Evolutionary conservation across 2,329 filamentous ascomycete genomes (phyloP).

Genomic region (Exserohilum rostratum): DNA sequence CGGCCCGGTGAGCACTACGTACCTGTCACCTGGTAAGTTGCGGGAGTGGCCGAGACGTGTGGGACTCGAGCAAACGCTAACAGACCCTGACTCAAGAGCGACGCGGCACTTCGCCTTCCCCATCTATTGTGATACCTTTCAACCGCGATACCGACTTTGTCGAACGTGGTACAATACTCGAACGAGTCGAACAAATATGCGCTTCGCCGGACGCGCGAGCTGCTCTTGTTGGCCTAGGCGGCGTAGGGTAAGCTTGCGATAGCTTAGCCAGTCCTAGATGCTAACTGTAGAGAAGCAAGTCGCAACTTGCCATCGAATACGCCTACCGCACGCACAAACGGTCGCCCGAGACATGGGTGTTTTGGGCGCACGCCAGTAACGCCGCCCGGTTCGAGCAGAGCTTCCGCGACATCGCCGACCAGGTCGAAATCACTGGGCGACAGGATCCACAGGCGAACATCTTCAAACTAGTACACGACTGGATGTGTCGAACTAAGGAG

Average conservation of each 20-base stretch:
- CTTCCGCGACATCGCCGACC: conserved; percentile 14
- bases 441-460: not conserved
- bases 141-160: conserved; percentile 18
- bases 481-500: not conserved
- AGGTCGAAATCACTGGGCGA: not conserved
- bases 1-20: conserved; percentile 12
- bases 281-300: too few relatives aligned
- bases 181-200: conserved; percentile 13
- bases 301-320: too few relatives aligned
- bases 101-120: conserved; percentile 25
- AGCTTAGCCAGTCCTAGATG: too few relatives aligned
- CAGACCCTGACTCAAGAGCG: conserved; percentile 1
- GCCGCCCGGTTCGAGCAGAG: conserved; percentile 23
- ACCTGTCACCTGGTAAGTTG: conserved; percentile 17
- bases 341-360: too few relatives aligned
- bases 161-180: conserved; percentile 21
- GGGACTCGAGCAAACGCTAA: not conserved
- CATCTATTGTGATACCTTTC: conserved; percentile 35
- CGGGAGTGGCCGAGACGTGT: conserved; percentile 4
- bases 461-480: conserved; percentile 2
- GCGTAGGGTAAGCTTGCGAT: too few relatives aligned
- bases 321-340: too few relatives aligned
- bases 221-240: conserved; percentile 35
- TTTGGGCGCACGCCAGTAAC: too few relatives aligned
- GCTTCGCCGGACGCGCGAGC: conserved; percentile 13